Evolutionary conservation across 139 green algal species (phyloP), one percentile per base, ranked within the genome.

Genomic region (Chlorella sp.): DNA sequence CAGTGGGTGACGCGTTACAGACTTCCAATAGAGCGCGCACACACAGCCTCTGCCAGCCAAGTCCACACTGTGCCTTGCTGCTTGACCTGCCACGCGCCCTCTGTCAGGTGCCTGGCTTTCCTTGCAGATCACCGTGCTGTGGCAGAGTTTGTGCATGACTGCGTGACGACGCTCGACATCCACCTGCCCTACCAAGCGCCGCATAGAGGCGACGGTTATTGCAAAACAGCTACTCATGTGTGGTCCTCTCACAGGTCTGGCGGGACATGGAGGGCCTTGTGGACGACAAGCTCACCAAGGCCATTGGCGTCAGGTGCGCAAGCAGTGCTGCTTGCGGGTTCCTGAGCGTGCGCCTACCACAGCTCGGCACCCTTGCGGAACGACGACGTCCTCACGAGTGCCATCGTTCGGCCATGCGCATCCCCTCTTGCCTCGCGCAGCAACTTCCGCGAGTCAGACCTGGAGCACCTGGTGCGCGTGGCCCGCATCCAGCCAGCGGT

Each of bases 401-500:
- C n/a, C n/a, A n/a, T n/a, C n/a, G n/a, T n/a, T n/a, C n/a, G n/a
- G n/a, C n/a, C n/a, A n/a, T n/a, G n/a, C n/a, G n/a, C n/a, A n/a
- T n/a, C n/a, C n/a, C n/a, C n/a, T n/a, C n/a, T n/a, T n/a, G n/a
- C n/a, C n/a, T n/a, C n/a, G n/a, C n/a, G n/a, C n/a, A n/a, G n/a
- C 63, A 70, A 70, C 63, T 70, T 55, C 63, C 32, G 32, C 3
- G 33, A 55, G 32, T 31, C 63, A 26, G 63, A 70, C 63, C 22
- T 70, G 31, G 33, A 70, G 33, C 23, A 34, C 3, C 63, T 70
- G 2, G 14, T 70, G n/a, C 22, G 22, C 32, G 50, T n/a, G 17
- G 63, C 63, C 17, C 63, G 63, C 63, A 70, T 70, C 63, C 61
- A 67, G 61, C 61, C 61, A 26, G 61, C 34, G 61, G 61, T 67